Evolutionary conservation across 352 stramenopile species (phyloP), one percentile per base, ranked within the genome.

Genomic region (Globisporangium middletonii): DNA sequence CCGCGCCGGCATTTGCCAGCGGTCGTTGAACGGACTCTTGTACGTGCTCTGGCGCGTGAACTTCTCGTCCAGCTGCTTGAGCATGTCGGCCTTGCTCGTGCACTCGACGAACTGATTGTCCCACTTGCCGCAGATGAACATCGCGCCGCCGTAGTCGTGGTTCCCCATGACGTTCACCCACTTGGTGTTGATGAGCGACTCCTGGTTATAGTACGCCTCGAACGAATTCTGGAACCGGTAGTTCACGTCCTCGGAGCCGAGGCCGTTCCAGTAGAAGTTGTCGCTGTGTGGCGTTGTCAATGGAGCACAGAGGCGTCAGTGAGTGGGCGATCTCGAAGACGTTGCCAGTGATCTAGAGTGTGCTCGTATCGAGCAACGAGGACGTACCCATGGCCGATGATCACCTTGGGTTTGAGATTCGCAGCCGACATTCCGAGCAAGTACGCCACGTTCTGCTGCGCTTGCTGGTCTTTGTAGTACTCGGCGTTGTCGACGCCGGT

Each of bases 391-490:
- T 88, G 73, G 0, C 78, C 58, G 16, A 86, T 71, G 44, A 86
- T 77, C 28, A 77, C 73, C 53, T 84, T 83, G 5, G 81, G 81
- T 37, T 81, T 75, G 44, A 89, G 59, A 30, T 75, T 73, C 33
- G 71, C 71, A 12, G 81, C 73, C n/a, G 81, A 89, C n/a, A 86
- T 60, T 0, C 64, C 50, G 53, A 91, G 59, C 53, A 91, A 53
- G 38, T 86, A 59, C 26, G 78, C 81, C 0, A 91, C 74, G 50
- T 86, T 86, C 33, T 65, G 46, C 55, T 91, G 81, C 15, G 81
- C 78, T 50, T 89, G 76, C 23, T 83, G 78, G 59, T 91, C 80
- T 26, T 88, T 86, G 59, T 86, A 83, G 64, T 88, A 90, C 60
- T 79, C 72, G 5, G 53, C 66, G 42, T 76, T 86, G 47, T 70